Conservation (phyloP, 805 yeast species). For the Ogataea siamensis region DNA sequence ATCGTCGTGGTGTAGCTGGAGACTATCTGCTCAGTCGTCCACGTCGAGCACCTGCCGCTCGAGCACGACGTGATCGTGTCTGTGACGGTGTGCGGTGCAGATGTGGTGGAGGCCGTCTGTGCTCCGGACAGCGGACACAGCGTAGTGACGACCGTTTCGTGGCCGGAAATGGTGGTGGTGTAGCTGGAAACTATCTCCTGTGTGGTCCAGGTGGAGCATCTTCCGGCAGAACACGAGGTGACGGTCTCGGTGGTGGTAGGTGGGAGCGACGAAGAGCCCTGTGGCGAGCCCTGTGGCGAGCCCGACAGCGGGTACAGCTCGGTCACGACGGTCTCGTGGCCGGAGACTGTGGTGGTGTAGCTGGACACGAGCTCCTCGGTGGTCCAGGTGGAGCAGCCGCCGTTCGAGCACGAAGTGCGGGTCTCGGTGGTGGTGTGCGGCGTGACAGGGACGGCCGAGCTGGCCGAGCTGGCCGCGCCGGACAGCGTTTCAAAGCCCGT, state of each 20-base stretch:
- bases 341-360: constrained; percentile 24
- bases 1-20: constrained; percentile 27
- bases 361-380: constrained; percentile 29
- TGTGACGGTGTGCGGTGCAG: constrained; percentile 13
- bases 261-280: too few relatives aligned
- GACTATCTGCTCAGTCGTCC: constrained; percentile 17
- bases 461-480: constrained; percentile 2
- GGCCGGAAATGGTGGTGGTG: constrained; percentile 21
- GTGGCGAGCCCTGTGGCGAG: constrained; percentile 4
- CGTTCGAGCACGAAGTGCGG: constrained; percentile 21
- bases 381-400: constrained; percentile 24
- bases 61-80: constrained; percentile 23
- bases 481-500: constrained; percentile 22
- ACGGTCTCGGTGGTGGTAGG: constrained; percentile 17
- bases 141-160: constrained; percentile 21
- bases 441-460: not conserved
- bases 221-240: constrained; percentile 18
- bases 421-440: constrained; percentile 12
- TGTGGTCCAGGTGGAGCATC: constrained; percentile 19
- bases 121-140: constrained; percentile 2
- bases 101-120: not conserved
- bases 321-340: constrained; percentile 21
- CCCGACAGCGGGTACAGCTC: constrained; percentile 18
- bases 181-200: constrained; percentile 24
- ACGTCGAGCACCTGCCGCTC: constrained; percentile 19